phyloP scores from a whole-genome alignment of 106 monocot genomes.

The Dioscorea alata region DNA sequence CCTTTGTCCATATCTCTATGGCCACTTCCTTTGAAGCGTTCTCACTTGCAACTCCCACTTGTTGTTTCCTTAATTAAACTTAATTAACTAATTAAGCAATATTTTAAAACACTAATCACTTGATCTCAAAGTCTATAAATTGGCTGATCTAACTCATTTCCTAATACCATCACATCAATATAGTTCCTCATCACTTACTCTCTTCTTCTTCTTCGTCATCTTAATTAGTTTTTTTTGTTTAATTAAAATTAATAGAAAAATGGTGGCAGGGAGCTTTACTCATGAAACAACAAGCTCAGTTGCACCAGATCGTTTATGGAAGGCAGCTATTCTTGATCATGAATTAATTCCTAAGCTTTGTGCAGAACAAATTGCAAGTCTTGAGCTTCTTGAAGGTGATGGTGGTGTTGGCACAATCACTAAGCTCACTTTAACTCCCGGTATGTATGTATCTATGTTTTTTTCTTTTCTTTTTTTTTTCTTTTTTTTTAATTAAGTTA shows the following conservation, averaged over 20 bases:
- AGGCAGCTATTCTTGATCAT: slow-evolving; percentile 16
- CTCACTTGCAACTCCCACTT: too few species aligned
- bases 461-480: too few species aligned
- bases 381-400: slow-evolving; percentile 16
- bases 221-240: not conserved
- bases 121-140: not conserved
- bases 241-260: not conserved
- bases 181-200: not conserved
- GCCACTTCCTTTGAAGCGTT: too few species aligned
- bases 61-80: too few species aligned
- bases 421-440: slow-evolving; percentile 8
- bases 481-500: too few species aligned
- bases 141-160: not conserved
- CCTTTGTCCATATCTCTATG: too few species aligned
- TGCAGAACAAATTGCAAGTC: slow-evolving; percentile 3
- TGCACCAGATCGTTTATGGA: slow-evolving; percentile 19
- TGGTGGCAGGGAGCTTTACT: slow-evolving; percentile 20
- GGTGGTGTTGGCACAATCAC: slow-evolving; percentile 27
- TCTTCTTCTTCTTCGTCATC: not conserved
- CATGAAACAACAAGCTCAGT: not conserved
- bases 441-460: not conserved
- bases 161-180: not conserved
- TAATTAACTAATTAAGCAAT: too few species aligned
- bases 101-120: too few species aligned
- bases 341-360: slow-evolving; percentile 17